These are phyloP conservation scores for Nannochloropsis salina DNA, from an alignment of 108 stramenopile genomes.

Conservation along the genomic window DNA sequence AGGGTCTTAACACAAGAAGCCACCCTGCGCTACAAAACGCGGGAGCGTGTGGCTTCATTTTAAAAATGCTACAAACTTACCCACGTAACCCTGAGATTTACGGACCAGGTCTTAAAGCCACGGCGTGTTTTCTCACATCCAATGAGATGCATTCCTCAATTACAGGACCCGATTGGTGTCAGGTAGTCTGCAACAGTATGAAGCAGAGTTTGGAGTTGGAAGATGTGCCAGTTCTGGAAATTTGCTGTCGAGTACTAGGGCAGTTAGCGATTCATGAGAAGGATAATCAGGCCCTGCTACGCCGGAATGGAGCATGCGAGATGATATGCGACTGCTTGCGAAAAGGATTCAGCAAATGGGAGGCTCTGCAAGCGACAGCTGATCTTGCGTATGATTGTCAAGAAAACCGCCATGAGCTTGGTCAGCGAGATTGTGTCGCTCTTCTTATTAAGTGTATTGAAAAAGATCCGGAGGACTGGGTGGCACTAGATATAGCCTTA, in stretches of 20 bases:
- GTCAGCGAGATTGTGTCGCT: background rate
- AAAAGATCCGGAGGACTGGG: background rate
- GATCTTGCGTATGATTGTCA: background rate
- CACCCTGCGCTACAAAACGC: background rate
- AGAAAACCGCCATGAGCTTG: background rate
- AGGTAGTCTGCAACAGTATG: background rate
- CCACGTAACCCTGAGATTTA: background rate
- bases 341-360: background rate
- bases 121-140: background rate
- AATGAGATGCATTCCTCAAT: background rate
- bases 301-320: background rate
- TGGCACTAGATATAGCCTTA: background rate
- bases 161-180: background rate
- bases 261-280: background rate
- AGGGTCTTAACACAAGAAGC: background rate
- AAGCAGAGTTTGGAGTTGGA: background rate
- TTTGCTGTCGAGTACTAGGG: background rate
- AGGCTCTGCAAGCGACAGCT: background rate
- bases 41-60: background rate
- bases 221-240: background rate
- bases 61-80: conserved; percentile 4
- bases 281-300: background rate
- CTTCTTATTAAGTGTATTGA: background rate
- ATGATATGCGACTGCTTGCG: background rate
- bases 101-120: background rate